phyloP scores from a whole-genome alignment of 768 basidiomycete genomes.

The Tephrocybe sp. region DNA sequence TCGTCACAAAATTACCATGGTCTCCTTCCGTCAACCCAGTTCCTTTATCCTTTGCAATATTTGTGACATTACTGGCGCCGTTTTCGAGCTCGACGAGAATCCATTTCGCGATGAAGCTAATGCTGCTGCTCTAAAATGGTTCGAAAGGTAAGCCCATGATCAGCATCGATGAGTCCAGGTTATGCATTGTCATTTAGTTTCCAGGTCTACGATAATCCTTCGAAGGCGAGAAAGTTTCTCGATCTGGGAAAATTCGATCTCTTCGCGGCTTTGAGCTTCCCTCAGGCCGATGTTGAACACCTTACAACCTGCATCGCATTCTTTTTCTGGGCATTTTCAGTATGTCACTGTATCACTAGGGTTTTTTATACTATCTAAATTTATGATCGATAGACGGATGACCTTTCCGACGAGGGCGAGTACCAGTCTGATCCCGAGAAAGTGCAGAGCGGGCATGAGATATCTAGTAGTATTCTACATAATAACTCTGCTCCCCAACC shows the following conservation, averaged over 20 bases:
- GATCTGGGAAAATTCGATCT: conserved; percentile 19
- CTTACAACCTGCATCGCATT: conserved; percentile 25
- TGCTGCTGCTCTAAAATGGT: conserved; percentile 9
- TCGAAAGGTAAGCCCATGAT: background rate
- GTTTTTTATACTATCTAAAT: no score
- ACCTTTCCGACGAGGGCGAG: conserved; percentile 24
- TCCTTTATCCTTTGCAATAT: conserved; percentile 11
- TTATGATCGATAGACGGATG: conserved; percentile 20
- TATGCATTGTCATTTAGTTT: conserved; percentile 1
- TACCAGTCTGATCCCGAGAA: conserved; percentile 22
- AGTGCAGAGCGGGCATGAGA: conserved; percentile 17
- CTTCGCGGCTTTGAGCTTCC: conserved; percentile 20
- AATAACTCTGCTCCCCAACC: conserved; percentile 5
- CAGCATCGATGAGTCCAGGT: no score
- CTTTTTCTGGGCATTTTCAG: conserved; percentile 26
- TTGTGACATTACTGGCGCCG: conserved; percentile 7
- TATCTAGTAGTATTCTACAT: conserved; percentile 13
- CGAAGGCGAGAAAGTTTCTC: conserved; percentile 10
- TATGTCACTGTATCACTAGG: no score
- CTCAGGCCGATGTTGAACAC: conserved; percentile 20
- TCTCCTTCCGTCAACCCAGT: conserved; percentile 1
- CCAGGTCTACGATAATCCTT: conserved; percentile 11
- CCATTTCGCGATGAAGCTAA: conserved; percentile 3
- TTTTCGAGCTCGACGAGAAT: conserved; percentile 13
- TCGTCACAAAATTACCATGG: background rate